Base-by-base conservation (phyloP, 768 basidiomycete species). In the Pisolithus albus region DNA sequence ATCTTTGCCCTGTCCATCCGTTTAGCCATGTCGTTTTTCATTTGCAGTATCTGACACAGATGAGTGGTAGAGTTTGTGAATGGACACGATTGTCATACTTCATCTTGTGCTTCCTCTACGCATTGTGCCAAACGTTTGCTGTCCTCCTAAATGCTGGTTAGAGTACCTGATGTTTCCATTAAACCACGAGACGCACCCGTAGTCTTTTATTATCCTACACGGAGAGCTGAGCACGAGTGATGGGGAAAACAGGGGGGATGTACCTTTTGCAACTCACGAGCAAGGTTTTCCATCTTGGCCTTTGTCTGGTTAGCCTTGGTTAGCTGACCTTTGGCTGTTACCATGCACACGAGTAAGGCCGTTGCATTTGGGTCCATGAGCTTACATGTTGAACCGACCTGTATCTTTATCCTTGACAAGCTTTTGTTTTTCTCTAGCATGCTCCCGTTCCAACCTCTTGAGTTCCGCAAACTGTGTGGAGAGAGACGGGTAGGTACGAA, bases 371-470 rank as follows among this genome's bases (percentile, higher is more conserved):
- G 47, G 52, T 36, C 49, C 28, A 48, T 51, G 47, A 34, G 19
- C 21, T 46, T 42, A 36, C 7, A 40, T 18, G 44, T 34, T 54
- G 36, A 64, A 67, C 71, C 42, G 50, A 89, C 88, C 88, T 57
- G 88, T 81, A 70, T 92, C 91, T 72, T 92, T 92, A 74, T 93
- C 91, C 71, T 92, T 92, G 46, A 80, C 75, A 28, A 92, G 74
- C 63, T 92, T 92, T 73, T 92, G 90, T 68, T 88, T 92, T 75
- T 92, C 91, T 70, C 89, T 92, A 38, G 89, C 84, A 61, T 92
- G 86, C 63, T 92, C 90, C 56, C 91, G 80, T 69, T 93, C 91
- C 62, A 88, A 68, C 47, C 88, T 79, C 66, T 92, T 92, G 65
- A 90, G 72, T 67, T 92, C 90, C 61, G 89, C 88, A 68, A 92